Base-by-base conservation (phyloP, 1,139 yeast genomes). In the Geotrichum aggregatum region DNA sequence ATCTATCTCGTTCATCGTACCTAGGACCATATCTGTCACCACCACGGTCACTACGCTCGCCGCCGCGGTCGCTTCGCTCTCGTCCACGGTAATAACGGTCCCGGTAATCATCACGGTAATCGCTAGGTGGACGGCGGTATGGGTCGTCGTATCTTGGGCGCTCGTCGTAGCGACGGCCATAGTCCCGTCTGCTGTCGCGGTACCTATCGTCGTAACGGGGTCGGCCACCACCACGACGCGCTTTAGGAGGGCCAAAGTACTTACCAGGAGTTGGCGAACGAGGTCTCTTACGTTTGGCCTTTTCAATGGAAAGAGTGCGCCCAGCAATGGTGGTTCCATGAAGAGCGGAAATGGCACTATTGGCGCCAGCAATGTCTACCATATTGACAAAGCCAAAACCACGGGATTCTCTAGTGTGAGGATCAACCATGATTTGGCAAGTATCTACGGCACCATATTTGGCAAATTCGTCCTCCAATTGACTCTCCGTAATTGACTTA, bases 211-310 rank as follows among this genome's bases (percentile, higher is more conserved):
- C 61, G 42, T 41, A 52, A 33, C 61, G 54, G 18, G 53, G 52
- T 19, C 64, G 56, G 30, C 59, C 58, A 6, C 51, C 58, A 19
- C 59, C 55, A 21, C 63, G 59, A 46, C 63, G 60, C 24, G 62
- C 59, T 60, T 66, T 69, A 39, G 71, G 68, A n/a, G 74, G 71
- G 2, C 74, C 74, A 56, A 64, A 67, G 59, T 70, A 70, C 58
- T 65, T 67, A 41, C 74, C 74, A n/a, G 74, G 74, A 3, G 74
- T 70, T 22, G 74, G 74, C 16, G 73, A 67, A 42, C 72, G 64
- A 38, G 74, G 71, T 39, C 73, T 61, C 57, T 66, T 64, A 45
- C 74, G 66, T 54, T 66, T 66, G 38, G 74, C 74, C 55, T 62
- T 63, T 50, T 71, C 73, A 39, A 70, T 63, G 28, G 66, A 59